Base-by-base conservation (phyloP, 2,329 filamentous ascomycete genomes). In the Aspergillus piperis region DNA sequence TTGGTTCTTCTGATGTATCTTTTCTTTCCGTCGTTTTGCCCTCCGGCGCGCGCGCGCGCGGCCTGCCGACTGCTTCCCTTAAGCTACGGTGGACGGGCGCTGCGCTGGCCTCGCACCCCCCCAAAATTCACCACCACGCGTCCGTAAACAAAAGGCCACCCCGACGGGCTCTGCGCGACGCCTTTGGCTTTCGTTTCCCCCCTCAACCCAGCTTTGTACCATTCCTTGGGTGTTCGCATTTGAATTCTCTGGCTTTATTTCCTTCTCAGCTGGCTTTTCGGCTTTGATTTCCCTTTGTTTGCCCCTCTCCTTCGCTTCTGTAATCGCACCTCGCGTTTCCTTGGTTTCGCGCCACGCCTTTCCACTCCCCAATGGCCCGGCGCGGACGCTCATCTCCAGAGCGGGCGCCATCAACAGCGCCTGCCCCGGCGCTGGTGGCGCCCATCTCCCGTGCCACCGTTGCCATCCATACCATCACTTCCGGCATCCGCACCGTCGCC, bases 1-100 rank as follows among this genome's bases (percentile, higher is more conserved):
- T 57, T 59, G 59, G 8, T 64, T 58, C n/a, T n/a, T 30, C 8
- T 61, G 32, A 19, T 62, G 58, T 65, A 54, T 65, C 63, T 50
- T 57, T 56, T 48, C 36, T 54, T 52, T 36, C 32, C 32, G 32
- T 36, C 48, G 19, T 49, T 57, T 36, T 19, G 23, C 23, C 39
- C 23, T 21, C 53, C 25, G 11, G 32, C 32, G 32, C 32, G 53
- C 44, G 52, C 44, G 52, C 23, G 39, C 21, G 49, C 51, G 38
- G n/a, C 44, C 23, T 17, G 19, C 47, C 27, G 52, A n/a, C 30
- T 23, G 25, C 59, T 25, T 44, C n/a, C 59, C 60, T 39, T 49
- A 32, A 59, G 39, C 36, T 50, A n/a, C 48, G 48, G 56, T 54
- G 48, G 56, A 52, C 30, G 11, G 53, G 49, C 36, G 27, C 48